phyloP scores from a whole-genome alignment of 163 green algal species.

The Scenedesmus sp. region DNA sequence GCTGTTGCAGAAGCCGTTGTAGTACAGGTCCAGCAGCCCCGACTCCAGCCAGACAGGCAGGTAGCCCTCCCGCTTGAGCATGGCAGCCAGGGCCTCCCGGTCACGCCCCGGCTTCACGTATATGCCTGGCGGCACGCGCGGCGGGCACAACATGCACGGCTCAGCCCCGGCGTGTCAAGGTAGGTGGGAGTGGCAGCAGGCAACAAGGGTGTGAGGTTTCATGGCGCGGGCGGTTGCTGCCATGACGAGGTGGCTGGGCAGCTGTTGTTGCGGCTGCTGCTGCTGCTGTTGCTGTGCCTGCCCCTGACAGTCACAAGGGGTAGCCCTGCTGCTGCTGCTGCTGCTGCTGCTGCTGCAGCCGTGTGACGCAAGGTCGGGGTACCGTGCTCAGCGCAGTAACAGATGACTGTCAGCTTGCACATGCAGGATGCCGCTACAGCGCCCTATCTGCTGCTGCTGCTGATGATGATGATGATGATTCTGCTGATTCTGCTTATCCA shows the following conservation, averaged over 20 bases:
- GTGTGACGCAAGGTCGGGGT: no score
- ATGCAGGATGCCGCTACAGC: no score
- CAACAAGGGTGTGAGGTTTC: not conserved
- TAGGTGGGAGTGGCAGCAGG: no score
- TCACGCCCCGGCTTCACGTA: constrained; percentile 85
- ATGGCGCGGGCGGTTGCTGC: not conserved
- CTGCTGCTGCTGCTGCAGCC: not conserved
- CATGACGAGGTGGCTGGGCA: not conserved
- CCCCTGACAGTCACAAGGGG: not conserved
- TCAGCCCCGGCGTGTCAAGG: no score
- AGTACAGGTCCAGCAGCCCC: constrained; percentile 87
- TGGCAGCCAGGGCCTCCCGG: constrained; percentile 77
- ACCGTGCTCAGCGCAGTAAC: no score
- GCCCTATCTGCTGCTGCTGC: no score
- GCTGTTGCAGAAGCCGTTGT: constrained; percentile 99
- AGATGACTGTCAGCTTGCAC: no score
- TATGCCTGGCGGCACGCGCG: constrained; percentile 74
- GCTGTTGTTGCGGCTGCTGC: not conserved
- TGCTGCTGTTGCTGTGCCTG: not conserved
- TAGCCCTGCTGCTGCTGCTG: not conserved
- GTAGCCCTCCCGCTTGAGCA: constrained; percentile 84
- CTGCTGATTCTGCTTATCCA: no score
- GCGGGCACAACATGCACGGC: not conserved
- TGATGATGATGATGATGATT: no score
- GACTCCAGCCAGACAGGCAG: constrained; percentile 94